Percentiles rank a stretch among this genome's conserved stretches.
Conservation (phyloP, 106 monocot genomes). For the Vanilla planifolia region DNA sequence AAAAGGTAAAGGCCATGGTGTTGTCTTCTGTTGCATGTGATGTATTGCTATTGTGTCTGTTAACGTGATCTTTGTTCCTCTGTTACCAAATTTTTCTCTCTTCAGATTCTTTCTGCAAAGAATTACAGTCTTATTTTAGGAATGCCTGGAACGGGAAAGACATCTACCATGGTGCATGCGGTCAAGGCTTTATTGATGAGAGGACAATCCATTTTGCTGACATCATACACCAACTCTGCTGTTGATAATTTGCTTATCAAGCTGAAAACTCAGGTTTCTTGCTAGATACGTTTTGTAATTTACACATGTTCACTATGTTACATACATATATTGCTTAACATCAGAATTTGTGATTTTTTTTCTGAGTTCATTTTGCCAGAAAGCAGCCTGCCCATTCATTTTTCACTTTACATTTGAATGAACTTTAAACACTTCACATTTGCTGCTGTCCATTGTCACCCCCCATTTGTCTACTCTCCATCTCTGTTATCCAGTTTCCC, state of each 20-base stretch:
- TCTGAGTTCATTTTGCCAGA: no score
- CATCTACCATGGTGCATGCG: conserved; percentile 98
- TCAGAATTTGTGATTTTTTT: no score
- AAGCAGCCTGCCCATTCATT: no score
- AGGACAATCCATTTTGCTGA: conserved; percentile 86
- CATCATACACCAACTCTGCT: conserved; percentile 97
- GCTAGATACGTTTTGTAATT: neutral
- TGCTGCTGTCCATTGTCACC: no score
- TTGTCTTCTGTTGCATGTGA: neutral
- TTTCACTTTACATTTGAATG: no score
- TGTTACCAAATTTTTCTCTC: neutral
- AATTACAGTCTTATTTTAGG: conserved; percentile 96
- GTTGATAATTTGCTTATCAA: conserved; percentile 96
- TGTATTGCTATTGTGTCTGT: neutral
- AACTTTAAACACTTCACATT: no score
- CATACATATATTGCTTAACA: no score
- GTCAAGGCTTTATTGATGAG: conserved; percentile 88
- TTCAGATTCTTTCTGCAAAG: conserved; percentile 87
- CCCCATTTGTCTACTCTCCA: no score
- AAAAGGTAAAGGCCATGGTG: conserved; percentile 41
- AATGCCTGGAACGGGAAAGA: conserved; percentile 99
- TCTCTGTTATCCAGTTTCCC: no score
- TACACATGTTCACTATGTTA: no score
- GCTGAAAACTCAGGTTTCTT: conserved; percentile 77
- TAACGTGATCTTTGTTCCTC: neutral